Conservation (phyloP, 2,329 filamentous ascomycete species). For the Clonostachys sp. region DNA sequence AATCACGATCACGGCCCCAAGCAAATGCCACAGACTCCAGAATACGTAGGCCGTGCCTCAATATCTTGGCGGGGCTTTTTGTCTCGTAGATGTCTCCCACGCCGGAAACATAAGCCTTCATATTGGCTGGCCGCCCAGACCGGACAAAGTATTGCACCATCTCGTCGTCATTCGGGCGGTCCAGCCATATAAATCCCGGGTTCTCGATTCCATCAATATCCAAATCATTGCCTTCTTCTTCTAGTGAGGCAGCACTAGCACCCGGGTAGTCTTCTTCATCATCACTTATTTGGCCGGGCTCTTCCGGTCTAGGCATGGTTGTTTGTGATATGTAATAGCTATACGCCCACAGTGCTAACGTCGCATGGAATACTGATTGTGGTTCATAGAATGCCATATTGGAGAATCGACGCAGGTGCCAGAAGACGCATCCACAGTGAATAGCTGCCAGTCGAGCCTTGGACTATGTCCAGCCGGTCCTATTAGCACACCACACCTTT, state of each 20-base stretch:
- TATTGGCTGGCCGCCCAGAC: conserved; percentile 28
- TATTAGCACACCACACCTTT: too few relatives aligned
- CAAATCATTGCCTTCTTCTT: too few relatives aligned
- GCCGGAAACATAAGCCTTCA: conserved; percentile 43
- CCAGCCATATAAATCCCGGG: conserved; percentile 42
- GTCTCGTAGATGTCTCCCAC: conserved; percentile 38
- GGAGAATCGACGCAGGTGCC: conserved; percentile 37
- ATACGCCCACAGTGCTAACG: conserved; percentile 28
- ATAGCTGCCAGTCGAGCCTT: conserved; percentile 36
- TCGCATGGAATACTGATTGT: conserved; percentile 27
- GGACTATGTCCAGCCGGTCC: conserved; percentile 12
- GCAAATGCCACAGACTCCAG: conserved; percentile 7
- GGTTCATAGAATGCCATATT: conserved; percentile 32
- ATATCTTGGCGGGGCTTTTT: conserved; percentile 6
- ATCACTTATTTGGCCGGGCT: neutral
- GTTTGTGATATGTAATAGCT: conserved; percentile 11
- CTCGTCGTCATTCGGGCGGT: conserved; percentile 50
- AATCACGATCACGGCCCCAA: conserved; percentile 8
- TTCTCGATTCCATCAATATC: conserved; percentile 1
- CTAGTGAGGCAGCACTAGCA: neutral
- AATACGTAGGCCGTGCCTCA: conserved; percentile 11
- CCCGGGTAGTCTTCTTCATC: neutral
- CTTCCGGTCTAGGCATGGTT: neutral
- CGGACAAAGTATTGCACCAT: conserved; percentile 49
- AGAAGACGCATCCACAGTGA: conserved; percentile 35